phyloP scores from a whole-genome alignment of 805 yeast species.

The Saccharomycopsis synnaedendra region DNA sequence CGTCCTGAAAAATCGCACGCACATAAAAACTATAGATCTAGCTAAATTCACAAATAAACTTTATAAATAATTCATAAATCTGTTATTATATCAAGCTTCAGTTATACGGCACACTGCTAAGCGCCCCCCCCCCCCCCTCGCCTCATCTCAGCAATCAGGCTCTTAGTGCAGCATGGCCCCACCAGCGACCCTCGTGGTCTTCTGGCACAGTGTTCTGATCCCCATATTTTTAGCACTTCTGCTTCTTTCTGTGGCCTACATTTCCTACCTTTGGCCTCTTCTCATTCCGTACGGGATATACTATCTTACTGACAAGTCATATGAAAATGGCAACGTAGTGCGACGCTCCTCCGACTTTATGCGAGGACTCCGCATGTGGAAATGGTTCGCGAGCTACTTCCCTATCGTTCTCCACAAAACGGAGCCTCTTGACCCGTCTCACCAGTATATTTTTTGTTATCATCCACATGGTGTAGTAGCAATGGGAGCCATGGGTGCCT shows the following conservation, averaged over 20 bases:
- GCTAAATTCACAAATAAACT: no score
- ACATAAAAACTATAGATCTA: no score
- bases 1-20: no score
- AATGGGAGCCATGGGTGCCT: slow-evolving; percentile 77
- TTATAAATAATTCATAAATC: no score
- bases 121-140: no score
- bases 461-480: slow-evolving; percentile 97
- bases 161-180: no score
- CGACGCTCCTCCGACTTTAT: slow-evolving; percentile 45
- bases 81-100: no score
- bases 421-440: slow-evolving; percentile 62
- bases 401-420: slow-evolving; percentile 68
- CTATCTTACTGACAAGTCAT: slow-evolving; percentile 49
- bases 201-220: slow-evolving; percentile 65
- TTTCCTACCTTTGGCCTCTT: slow-evolving; percentile 55
- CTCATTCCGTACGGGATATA: slow-evolving; percentile 55
- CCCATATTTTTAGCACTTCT: slow-evolving; percentile 46
- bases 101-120: no score
- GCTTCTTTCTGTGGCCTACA: slow-evolving; percentile 42
- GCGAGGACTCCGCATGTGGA: slow-evolving; percentile 52
- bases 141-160: no score
- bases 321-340: slow-evolving; percentile 61
- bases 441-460: slow-evolving; percentile 77
- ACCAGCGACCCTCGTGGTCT: slow-evolving; percentile 40
- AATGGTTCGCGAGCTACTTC: slow-evolving; percentile 63